Evolutionary conservation across 2,329 filamentous ascomycete species (phyloP).

Genomic region (Aureobasidium sp.): DNA sequence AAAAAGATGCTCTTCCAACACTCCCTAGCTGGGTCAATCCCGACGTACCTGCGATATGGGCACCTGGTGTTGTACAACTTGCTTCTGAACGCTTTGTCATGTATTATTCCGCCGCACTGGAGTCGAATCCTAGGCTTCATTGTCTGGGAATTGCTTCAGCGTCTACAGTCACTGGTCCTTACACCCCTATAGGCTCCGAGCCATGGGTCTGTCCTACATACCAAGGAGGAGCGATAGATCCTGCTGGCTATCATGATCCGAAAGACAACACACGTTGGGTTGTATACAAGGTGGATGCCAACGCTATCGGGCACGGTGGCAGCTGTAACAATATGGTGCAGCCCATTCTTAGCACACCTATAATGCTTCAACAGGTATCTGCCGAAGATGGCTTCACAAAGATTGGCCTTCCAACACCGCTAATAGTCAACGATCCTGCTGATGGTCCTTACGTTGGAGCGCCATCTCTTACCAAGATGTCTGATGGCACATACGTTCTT

Average conservation of each 20-base stretch:
- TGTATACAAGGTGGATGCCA: slow-evolving; percentile 28
- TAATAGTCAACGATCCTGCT: slow-evolving; percentile 31
- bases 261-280: slow-evolving; percentile 26
- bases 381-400: slow-evolving; percentile 28
- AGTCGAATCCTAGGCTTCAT: slow-evolving; percentile 24
- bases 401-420: slow-evolving; percentile 26
- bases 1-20: slow-evolving; percentile 35
- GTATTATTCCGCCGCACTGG: slow-evolving; percentile 32
- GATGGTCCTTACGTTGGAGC: slow-evolving; percentile 39
- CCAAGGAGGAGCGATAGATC: slow-evolving; percentile 34
- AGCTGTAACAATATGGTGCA: slow-evolving; percentile 23
- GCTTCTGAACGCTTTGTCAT: slow-evolving; percentile 31
- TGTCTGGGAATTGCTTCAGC: slow-evolving; percentile 33
- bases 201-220: slow-evolving; percentile 32
- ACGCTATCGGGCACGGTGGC: slow-evolving; percentile 26
- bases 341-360: slow-evolving; percentile 27
- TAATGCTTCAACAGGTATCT: slow-evolving; percentile 26
- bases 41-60: slow-evolving; percentile 33
- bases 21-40: slow-evolving; percentile 33
- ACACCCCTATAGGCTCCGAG: slow-evolving; percentile 27
- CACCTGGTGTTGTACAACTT: slow-evolving; percentile 35
- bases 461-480: slow-evolving; percentile 30
- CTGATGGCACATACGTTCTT: slow-evolving; percentile 25
- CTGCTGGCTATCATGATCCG: slow-evolving; percentile 30
- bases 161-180: slow-evolving; percentile 31